These are phyloP conservation scores for Heteromeles arbutifolia DNA, from an alignment of 306 rosid species.

Conservation along the genomic window DNA sequence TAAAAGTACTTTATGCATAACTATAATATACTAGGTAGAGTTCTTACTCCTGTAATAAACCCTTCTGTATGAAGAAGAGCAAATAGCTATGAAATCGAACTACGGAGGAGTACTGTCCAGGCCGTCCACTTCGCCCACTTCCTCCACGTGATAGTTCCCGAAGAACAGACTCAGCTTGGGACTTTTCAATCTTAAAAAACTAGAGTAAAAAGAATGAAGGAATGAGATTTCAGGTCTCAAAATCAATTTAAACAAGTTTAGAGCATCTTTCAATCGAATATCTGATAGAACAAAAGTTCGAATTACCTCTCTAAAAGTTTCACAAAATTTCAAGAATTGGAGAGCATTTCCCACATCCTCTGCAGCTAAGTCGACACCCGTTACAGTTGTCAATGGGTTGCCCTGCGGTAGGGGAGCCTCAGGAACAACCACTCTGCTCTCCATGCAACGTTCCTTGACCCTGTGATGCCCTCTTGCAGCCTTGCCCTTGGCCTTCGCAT, in stretches of 20 bases:
- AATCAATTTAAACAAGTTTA: background rate
- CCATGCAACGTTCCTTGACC: background rate
- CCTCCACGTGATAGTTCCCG: conserved; percentile 33
- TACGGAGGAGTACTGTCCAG: conserved; percentile 30
- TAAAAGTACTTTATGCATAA: background rate
- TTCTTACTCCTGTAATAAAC: conserved; percentile 37
- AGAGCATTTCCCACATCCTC: conserved; percentile 62
- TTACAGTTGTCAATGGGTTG: conserved; percentile 32
- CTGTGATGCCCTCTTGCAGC: background rate
- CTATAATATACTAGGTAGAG: background rate
- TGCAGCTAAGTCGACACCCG: conserved; percentile 41
- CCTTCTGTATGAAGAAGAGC: conserved; percentile 37
- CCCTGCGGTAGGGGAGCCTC: conserved; percentile 48
- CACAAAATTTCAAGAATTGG: conserved; percentile 74
- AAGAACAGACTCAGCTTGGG: conserved; percentile 33
- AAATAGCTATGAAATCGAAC: conserved; percentile 35
- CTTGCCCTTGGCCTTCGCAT: conserved; percentile 14
- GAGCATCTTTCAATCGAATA: background rate
- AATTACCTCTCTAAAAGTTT: conserved; percentile 62
- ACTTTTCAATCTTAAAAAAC: conserved; percentile 32
- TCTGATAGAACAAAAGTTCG: background rate
- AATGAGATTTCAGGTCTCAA: no score
- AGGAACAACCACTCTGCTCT: background rate
- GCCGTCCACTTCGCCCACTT: conserved; percentile 35
- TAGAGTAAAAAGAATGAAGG: background rate